Conservation (phyloP, 148 eudicot genomes). For the Rhododendron henanense region DNA sequence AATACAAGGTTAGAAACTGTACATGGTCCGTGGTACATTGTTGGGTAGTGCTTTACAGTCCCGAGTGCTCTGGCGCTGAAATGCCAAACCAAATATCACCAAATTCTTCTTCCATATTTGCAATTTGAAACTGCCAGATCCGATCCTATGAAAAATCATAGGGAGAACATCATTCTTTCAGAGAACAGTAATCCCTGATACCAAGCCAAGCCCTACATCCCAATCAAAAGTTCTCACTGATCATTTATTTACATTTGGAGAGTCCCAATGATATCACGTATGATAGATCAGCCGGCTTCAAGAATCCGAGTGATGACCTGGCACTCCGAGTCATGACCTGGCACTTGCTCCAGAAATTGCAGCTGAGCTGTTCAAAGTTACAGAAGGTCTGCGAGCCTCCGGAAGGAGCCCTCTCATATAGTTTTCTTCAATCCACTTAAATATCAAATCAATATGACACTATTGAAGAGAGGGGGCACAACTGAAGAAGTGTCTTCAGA, state of each 20-base stretch:
- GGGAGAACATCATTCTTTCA: not conserved
- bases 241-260: not conserved
- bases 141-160: not conserved
- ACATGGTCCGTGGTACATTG: conserved; percentile 16
- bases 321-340: conserved; percentile 3
- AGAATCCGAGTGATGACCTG: not conserved
- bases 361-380: conserved; percentile 22
- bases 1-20: conserved; percentile 27
- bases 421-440: not conserved
- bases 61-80: not conserved
- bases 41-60: conserved; percentile 13
- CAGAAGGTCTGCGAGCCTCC: conserved; percentile 15
- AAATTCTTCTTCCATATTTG: not conserved
- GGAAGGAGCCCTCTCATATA: not conserved
- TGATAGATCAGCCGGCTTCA: conserved; percentile 12
- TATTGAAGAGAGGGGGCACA: conserved; percentile 11
- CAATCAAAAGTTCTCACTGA: not conserved
- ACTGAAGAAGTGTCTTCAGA: conserved; percentile 10
- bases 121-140: conserved; percentile 1
- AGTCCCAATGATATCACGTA: conserved; percentile 2
- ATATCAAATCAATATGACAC: conserved; percentile 7
- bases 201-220: not conserved
- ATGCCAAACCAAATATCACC: not conserved
- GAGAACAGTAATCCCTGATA: not conserved
- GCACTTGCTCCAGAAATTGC: conserved; percentile 16